Conservation (phyloP, 1,284 basidiomycete species). For the Mycena citricolor region DNA sequence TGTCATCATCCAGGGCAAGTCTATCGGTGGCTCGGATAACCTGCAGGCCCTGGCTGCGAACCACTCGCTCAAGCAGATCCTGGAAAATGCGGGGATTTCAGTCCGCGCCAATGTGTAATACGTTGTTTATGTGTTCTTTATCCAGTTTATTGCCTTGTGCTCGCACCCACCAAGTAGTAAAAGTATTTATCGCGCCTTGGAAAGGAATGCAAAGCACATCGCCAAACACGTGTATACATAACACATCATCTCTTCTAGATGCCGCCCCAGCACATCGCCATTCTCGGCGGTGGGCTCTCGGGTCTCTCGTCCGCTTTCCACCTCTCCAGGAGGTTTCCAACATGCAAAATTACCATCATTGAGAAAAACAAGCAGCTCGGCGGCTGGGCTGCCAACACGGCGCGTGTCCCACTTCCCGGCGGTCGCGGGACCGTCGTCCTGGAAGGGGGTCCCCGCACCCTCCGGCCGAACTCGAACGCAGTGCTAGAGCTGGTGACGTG, state of each 20-base stretch:
- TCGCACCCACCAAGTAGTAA: too few species aligned
- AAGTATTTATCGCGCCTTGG: too few species aligned
- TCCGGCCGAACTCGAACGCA: slow-evolving; percentile 71
- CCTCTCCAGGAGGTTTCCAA: slow-evolving; percentile 65
- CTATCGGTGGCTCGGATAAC: slow-evolving; percentile 74
- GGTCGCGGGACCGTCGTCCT: slow-evolving; percentile 51
- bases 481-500: slow-evolving; percentile 78
- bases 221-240: too few species aligned
- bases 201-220: too few species aligned
- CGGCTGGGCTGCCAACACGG: slow-evolving; percentile 76
- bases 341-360: slow-evolving; percentile 61
- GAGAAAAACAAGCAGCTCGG: slow-evolving; percentile 70
- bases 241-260: too few species aligned
- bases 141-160: too few species aligned
- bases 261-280: slow-evolving; percentile 48
- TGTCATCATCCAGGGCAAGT: slow-evolving; percentile 61
- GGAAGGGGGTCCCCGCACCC: slow-evolving; percentile 82
- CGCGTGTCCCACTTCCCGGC: slow-evolving; percentile 46
- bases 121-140: too few species aligned
- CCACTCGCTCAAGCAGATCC: slow-evolving; percentile 41
- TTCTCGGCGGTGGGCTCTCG: slow-evolving; percentile 82
- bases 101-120: too few species aligned
- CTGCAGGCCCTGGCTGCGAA: slow-evolving; percentile 50
- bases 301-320: slow-evolving; percentile 83
- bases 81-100: slow-evolving; percentile 45